A percentile compares a stretch with the other conserved stretches of the same genome.
These are phyloP conservation scores for Zygotorulaspora danielsina DNA, from an alignment of 805 yeast species.

Conservation along the genomic window DNA sequence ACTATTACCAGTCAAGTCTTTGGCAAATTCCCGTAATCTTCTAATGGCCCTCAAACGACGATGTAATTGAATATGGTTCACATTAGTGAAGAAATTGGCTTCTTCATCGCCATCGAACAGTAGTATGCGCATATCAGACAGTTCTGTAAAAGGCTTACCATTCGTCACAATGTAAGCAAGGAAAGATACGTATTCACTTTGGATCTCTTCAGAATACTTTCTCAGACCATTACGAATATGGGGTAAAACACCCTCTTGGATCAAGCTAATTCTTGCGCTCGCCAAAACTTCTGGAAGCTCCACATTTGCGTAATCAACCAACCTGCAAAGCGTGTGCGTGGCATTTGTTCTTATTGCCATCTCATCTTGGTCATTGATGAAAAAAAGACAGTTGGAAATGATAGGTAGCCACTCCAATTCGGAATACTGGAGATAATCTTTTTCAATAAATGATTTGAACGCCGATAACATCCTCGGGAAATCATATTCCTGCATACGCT, in stretches of 20 bases:
- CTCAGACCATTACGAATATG: constrained; percentile 64
- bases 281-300: constrained; percentile 31
- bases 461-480: constrained; percentile 70
- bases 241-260: constrained; percentile 59
- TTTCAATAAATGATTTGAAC: constrained; percentile 60
- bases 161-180: constrained; percentile 57
- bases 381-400: constrained; percentile 61
- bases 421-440: constrained; percentile 40
- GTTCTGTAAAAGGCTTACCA: constrained; percentile 43
- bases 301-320: constrained; percentile 52
- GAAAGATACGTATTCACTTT: constrained; percentile 66
- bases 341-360: constrained; percentile 77
- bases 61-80: constrained; percentile 78
- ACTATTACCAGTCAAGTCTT: constrained; percentile 47
- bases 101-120: constrained; percentile 70
- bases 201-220: constrained; percentile 53
- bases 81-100: constrained; percentile 70
- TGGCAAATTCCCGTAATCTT: constrained; percentile 50
- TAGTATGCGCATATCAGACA: constrained; percentile 63
- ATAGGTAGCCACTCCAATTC: constrained; percentile 76
- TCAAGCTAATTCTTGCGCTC: constrained; percentile 30
- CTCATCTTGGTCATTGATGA: constrained; percentile 73
- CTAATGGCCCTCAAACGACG: constrained; percentile 82
- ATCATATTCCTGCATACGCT: constrained; percentile 68
- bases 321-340: constrained; percentile 55